A percentile compares a stretch with the other conserved stretches of the same genome.
Conservation (phyloP, 2,329 filamentous ascomycete genomes). For the Elsinoe necatrix region DNA sequence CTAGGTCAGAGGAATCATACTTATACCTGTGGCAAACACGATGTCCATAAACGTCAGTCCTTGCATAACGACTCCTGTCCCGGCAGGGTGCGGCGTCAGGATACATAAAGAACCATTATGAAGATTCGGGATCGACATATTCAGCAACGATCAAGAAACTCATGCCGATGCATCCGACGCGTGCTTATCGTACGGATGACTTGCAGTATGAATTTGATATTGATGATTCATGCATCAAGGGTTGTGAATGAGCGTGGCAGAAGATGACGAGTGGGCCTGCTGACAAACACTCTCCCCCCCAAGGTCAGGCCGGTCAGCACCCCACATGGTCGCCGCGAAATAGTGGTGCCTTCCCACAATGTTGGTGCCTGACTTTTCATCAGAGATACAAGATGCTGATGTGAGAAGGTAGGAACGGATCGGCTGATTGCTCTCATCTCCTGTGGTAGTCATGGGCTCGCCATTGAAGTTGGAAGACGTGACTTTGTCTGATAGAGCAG, state of each 20-base stretch:
- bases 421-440: background rate
- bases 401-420: background rate
- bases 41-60: too few species aligned
- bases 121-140: background rate
- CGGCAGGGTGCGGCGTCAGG: too few species aligned
- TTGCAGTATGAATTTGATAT: background rate
- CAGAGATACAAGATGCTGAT: background rate
- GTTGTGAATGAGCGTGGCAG: background rate
- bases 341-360: background rate
- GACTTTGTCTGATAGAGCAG: background rate
- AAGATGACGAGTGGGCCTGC: background rate
- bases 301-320: background rate
- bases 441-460: background rate
- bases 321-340: background rate
- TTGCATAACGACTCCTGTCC: too few species aligned
- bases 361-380: background rate
- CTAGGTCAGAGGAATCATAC: too few species aligned
- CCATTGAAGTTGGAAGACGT: constrained; percentile 1
- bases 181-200: background rate
- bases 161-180: background rate
- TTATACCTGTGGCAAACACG: too few species aligned
- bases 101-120: too few species aligned
- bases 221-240: background rate
- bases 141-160: background rate
- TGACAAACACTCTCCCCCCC: background rate